Conservation (phyloP, 2,329 filamentous ascomycete species). For the Aspergillus nomiae region DNA sequence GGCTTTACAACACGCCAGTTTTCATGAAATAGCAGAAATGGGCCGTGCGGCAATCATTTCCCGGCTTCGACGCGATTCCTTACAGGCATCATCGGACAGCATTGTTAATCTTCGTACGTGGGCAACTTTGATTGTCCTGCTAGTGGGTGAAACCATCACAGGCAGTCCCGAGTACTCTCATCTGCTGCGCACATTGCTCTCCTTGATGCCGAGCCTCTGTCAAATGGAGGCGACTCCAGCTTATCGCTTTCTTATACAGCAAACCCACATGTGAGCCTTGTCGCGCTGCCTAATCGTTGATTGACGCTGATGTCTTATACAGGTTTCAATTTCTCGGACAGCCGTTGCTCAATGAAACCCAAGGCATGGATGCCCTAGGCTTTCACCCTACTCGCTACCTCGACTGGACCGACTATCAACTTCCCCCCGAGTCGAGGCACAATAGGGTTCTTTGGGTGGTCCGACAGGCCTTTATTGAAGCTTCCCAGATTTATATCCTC, state of each 20-base stretch:
- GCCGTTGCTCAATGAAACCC: constrained; percentile 21
- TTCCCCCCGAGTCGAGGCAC: constrained; percentile 16
- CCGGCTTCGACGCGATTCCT: constrained; percentile 17
- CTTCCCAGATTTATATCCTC: constrained; percentile 27
- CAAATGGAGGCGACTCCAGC: not conserved
- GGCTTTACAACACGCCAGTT: constrained; percentile 10
- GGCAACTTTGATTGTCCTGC: constrained; percentile 24
- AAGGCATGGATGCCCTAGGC: constrained; percentile 14
- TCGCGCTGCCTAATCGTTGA: not conserved
- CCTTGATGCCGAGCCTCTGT: constrained; percentile 14
- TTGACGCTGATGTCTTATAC: too few species aligned
- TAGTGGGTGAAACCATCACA: constrained; percentile 29
- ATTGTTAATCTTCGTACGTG: constrained; percentile 21
- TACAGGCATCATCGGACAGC: constrained; percentile 11
- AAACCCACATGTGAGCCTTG: constrained; percentile 20
- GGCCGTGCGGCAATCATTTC: constrained; percentile 20
- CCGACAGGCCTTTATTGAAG: constrained; percentile 20
- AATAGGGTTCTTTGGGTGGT: constrained; percentile 10
- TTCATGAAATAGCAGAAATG: constrained; percentile 16
- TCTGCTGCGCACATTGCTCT: constrained; percentile 20
- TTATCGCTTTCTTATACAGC: constrained; percentile 17
- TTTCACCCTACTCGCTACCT: constrained; percentile 13
- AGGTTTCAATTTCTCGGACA: constrained; percentile 22
- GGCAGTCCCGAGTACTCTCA: constrained; percentile 22
- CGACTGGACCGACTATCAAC: constrained; percentile 19